Conservation (phyloP, 768 basidiomycete species). For the Mycena kentingensis region DNA sequence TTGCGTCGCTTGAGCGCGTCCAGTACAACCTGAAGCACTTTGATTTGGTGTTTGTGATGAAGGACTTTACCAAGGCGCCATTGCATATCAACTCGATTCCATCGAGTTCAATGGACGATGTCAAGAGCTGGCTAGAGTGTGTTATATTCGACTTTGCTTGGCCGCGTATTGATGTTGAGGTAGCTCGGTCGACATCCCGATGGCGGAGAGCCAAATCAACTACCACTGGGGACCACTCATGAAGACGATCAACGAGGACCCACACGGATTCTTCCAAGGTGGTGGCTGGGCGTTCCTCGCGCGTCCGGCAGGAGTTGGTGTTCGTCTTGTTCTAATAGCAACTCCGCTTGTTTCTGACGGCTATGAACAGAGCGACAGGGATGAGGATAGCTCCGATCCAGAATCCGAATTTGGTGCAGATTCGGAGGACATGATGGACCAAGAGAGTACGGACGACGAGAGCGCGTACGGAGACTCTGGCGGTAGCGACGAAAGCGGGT, state of each 20-base stretch:
- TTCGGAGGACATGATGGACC: slow-evolving; percentile 56
- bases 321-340: slow-evolving; percentile 40
- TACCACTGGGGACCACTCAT: slow-evolving; percentile 98
- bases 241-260: slow-evolving; percentile 97
- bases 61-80: slow-evolving; percentile 90
- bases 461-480: slow-evolving; percentile 73
- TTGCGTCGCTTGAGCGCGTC: slow-evolving; percentile 95
- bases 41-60: slow-evolving; percentile 95
- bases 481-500: slow-evolving; percentile 64
- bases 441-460: slow-evolving; percentile 54
- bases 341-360: slow-evolving; percentile 1
- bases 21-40: slow-evolving; percentile 97
- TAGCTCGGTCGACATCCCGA: slow-evolving; percentile 95
- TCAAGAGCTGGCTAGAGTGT: slow-evolving; percentile 99
- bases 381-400: slow-evolving; percentile 46
- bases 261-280: slow-evolving; percentile 91
- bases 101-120: slow-evolving; percentile 86
- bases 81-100: slow-evolving; percentile 98
- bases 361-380: slow-evolving; percentile 39
- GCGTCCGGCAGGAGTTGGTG: slow-evolving; percentile 68
- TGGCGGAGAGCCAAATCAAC: slow-evolving; percentile 95
- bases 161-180: not conserved
- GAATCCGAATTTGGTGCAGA: slow-evolving; percentile 54
- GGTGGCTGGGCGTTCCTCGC: slow-evolving; percentile 96
- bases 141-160: slow-evolving; percentile 30